Evolutionary conservation across 169 alveolate species (phyloP), one percentile per base, ranked within the genome.

Genomic region (Eimeria sp.): DNA sequence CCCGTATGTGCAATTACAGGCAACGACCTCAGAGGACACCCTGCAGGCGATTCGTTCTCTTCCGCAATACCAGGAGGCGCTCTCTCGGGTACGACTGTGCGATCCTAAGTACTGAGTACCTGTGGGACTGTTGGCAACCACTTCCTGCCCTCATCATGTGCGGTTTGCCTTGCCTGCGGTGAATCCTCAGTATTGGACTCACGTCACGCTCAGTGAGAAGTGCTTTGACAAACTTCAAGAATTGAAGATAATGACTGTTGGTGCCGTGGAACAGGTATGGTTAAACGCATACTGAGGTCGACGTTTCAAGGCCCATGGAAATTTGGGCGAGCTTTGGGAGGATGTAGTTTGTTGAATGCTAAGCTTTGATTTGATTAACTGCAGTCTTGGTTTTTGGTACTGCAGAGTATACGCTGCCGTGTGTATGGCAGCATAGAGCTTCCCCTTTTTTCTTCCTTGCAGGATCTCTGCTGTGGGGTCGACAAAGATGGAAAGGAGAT

Each of bases 1-100:
- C 30, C 22, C 34, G 0, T 61, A 45, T 87, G 83, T 49, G 61
- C 67, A 20, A n/a, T 84, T 34, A 40, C 91, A 87, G 93, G 93
- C 93, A 49, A 87, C 93, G n/a, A 89, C 82, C n/a, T 51, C 88
- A 13, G 97, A 87, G 40, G 95, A 75, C 72, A 86, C 95, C 40
- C 80, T 75, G 57, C 65, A 47, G 45, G 97, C 97, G 57, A 91
- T 95, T 49, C 95, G 95, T 47, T 27, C 87, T 43, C 95, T 95
- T 18, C 97, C 97, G 63, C 95, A 89, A 58, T 95, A 95, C 82
- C 97, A 95, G 54, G 97, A 95, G 78, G 89, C 94, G 93, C 95
- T 95, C 49, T 57, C 97, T 30, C 75, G 92, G 92, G 97, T 87
- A 70, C 34, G 89, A 4, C 65, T 67, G n/a, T 43, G 27, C 83